Evolutionary conservation across 305 asterid species (phyloP).

Genomic region (Rubia peregrina): DNA sequence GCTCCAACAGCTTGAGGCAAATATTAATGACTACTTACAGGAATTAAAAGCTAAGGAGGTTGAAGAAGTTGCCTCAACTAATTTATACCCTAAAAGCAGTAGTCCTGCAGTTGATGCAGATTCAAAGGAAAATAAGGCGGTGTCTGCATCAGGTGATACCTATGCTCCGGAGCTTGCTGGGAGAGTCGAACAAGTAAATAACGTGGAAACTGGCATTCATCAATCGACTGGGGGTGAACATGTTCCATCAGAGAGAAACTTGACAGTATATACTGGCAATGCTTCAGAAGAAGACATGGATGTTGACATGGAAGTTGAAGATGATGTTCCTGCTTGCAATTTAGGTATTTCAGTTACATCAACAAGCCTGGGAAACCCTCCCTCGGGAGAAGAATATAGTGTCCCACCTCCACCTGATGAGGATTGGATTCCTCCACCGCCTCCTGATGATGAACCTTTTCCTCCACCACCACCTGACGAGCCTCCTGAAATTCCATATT

Average conservation of each 20-base stretch:
- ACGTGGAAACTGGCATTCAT: slow-evolving; percentile 28
- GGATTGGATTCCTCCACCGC: slow-evolving; percentile 86
- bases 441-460: slow-evolving; percentile 82
- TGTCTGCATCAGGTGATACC: slow-evolving; percentile 18
- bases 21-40: slow-evolving; percentile 27
- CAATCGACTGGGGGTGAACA: slow-evolving; percentile 25
- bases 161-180: slow-evolving; percentile 25
- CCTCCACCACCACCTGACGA: slow-evolving; percentile 96
- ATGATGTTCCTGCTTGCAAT: slow-evolving; percentile 34
- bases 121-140: slow-evolving; percentile 28
- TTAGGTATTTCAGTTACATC: slow-evolving; percentile 27
- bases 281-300: slow-evolving; percentile 81
- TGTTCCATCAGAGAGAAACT: slow-evolving; percentile 16
- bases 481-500: slow-evolving; percentile 50
- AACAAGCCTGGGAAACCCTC: slow-evolving; percentile 24
- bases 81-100: slow-evolving; percentile 27
- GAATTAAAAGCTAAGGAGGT: slow-evolving; percentile 25
- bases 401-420: slow-evolving; percentile 47
- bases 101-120: slow-evolving; percentile 25
- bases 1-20: slow-evolving; percentile 55
- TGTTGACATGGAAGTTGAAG: slow-evolving; percentile 99
- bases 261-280: slow-evolving; percentile 19
- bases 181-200: slow-evolving; percentile 13
- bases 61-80: slow-evolving; percentile 32
- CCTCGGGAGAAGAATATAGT: slow-evolving; percentile 20